phyloP scores from a whole-genome alignment of 2,329 filamentous ascomycete genomes.

The Exophiala viscosa region DNA sequence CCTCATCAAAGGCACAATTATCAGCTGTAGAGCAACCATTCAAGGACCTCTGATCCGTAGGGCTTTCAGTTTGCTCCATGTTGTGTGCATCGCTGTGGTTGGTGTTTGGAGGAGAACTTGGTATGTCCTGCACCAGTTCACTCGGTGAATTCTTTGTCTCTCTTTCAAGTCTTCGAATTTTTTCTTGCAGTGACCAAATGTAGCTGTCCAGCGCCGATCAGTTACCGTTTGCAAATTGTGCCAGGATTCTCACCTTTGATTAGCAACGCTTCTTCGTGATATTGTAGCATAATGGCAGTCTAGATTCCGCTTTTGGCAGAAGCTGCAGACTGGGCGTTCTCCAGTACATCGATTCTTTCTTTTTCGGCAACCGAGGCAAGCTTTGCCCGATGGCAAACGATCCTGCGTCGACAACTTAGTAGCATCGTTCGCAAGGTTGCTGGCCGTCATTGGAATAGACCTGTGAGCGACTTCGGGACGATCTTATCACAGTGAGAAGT shows the following conservation, averaged over 20 bases:
- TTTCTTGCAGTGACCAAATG: neutral
- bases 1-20: neutral
- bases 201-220: neutral
- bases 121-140: neutral
- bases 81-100: neutral
- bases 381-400: neutral
- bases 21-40: neutral
- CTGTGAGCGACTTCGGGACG: neutral
- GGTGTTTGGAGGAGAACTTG: neutral
- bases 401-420: neutral
- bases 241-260: neutral
- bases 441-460: neutral
- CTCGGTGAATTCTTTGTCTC: neutral
- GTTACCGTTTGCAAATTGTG: neutral
- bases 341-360: neutral
- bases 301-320: neutral
- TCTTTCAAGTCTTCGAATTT: neutral
- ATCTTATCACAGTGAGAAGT: neutral
- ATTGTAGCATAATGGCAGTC: neutral
- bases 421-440: neutral
- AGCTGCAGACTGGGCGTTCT: neutral
- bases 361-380: neutral
- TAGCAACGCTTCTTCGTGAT: neutral
- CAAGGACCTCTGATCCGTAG: too few relatives aligned
- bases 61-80: too few relatives aligned